Evolutionary conservation across 805 yeast genomes (phyloP).

Genomic region (Zygoascus tannicola): DNA sequence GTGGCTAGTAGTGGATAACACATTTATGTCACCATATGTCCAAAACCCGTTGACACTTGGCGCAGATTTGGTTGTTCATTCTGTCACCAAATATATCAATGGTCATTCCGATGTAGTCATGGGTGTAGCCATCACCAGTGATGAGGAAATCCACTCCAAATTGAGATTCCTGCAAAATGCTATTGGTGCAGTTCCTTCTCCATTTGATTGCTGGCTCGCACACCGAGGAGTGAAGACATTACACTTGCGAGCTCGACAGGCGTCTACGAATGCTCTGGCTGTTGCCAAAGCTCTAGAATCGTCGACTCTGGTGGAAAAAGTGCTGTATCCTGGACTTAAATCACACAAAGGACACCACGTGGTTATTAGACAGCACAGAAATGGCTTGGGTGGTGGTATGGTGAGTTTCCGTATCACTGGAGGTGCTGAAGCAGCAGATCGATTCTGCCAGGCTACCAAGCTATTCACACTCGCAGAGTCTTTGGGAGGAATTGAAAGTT

Average conservation of each 20-base stretch:
- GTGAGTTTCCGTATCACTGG: conserved; percentile 79
- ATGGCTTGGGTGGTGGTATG: conserved; percentile 87
- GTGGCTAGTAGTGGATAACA: conserved; percentile 72
- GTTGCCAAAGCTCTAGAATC: conserved; percentile 54
- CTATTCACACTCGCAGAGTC: conserved; percentile 83
- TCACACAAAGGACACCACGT: conserved; percentile 54
- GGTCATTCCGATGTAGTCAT: conserved; percentile 90
- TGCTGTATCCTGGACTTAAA: conserved; percentile 77
- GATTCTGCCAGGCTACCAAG: conserved; percentile 64
- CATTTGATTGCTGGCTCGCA: conserved; percentile 87
- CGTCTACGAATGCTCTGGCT: conserved; percentile 53
- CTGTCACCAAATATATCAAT: conserved; percentile 88
- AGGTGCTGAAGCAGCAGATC: conserved; percentile 66
- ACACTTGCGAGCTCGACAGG: conserved; percentile 68
- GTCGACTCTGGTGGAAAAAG: conserved; percentile 45
- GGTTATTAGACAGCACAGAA: conserved; percentile 68
- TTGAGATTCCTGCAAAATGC: conserved; percentile 79
- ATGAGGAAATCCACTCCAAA: conserved; percentile 48
- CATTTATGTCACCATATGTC: conserved; percentile 78
- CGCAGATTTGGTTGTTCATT: conserved; percentile 84
- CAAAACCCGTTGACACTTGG: conserved; percentile 78
- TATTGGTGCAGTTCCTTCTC: conserved; percentile 80
- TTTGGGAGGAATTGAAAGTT: conserved; percentile 80
- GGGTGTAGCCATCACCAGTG: conserved; percentile 71
- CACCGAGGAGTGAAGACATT: conserved; percentile 86